Evolutionary conservation across 2,329 filamentous ascomycete genomes (phyloP), one percentile per base, ranked within the genome.

Genomic region (Paecilomyces niveus): DNA sequence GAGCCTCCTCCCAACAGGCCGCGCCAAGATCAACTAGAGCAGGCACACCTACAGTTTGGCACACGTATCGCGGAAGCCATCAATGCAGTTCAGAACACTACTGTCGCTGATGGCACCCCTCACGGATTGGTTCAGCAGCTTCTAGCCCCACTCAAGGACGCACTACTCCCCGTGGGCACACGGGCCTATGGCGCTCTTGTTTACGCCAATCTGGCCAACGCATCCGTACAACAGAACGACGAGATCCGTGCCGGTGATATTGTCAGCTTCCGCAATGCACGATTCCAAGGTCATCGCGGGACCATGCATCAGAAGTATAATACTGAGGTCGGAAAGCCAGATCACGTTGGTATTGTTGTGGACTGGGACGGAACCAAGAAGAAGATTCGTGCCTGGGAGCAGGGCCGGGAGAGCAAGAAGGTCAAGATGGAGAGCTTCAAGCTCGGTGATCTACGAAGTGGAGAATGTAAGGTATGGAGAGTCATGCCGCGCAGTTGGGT

Each of bases 311-410:
- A 90, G 64, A 97, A 97, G 74, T 99, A 99, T 74, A 87, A 82
- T 54, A 80, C 85, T 56, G 94, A 99, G 65, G 90, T 97, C 1
- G 92, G 92, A 63, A 94, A 90, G 71, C 90, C 84, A 9, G 83
- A 93, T 63, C 94, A 99, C 68, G 93, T 97, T 0, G 94, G 85
- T 1, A 79, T 99, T 2, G 93, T 99, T 3, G 85, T 91, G 9
- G 94, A 99, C 73, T 99, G 94, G 94, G 94, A 99, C 73, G 94
- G 94, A 2, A 96, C 91, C 49, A 96, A 97, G 84, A 96, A 96
- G 83, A 97, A 97, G 81, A 88, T 99, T 26, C 81, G 92, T 29
- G 92, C 88, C 1, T 97, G 91, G 90, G 94, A 97, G 74, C 94
- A 99, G 72, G 93, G 93, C 0, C 81, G 93, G 13, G 93, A 97